phyloP scores from a whole-genome alignment of 2,329 filamentous ascomycete genomes.

The Exserohilum rostratum region DNA sequence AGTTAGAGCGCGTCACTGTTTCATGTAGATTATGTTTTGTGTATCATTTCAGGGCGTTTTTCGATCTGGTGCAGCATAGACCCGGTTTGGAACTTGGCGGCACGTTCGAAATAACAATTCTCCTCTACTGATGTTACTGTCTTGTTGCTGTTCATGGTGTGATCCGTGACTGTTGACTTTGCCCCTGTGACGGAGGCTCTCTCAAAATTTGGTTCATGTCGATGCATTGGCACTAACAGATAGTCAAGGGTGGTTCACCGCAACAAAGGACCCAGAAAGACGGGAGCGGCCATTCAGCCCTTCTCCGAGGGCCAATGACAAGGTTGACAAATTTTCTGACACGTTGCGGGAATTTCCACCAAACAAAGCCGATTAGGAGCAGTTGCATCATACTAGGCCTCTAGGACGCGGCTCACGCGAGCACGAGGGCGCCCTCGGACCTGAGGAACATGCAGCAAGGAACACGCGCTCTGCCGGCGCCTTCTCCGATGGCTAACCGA shows the following conservation, averaged over 20 bases:
- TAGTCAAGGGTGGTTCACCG: neutral
- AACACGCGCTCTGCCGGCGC: slow-evolving; percentile 19
- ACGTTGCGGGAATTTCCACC: slow-evolving; percentile 18
- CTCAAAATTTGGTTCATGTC: neutral
- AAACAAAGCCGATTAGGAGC: slow-evolving; percentile 6
- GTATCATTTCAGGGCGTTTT: slow-evolving; percentile 42
- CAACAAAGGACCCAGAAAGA: neutral
- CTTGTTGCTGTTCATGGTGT: neutral
- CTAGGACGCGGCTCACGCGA: slow-evolving; percentile 26
- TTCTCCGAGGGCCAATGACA: slow-evolving; percentile 15
- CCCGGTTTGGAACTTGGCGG: slow-evolving; percentile 43
- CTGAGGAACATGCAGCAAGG: slow-evolving; percentile 26
- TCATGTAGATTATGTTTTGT: slow-evolving; percentile 47
- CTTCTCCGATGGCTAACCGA: slow-evolving; percentile 22
- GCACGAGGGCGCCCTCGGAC: slow-evolving; percentile 25
- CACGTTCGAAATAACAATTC: slow-evolving; percentile 47
- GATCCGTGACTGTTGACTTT: neutral
- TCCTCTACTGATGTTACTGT: slow-evolving; percentile 28
- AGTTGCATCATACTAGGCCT: slow-evolving; percentile 12
- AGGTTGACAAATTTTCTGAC: slow-evolving; percentile 31
- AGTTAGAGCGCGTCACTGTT: slow-evolving; percentile 28
- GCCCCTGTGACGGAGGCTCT: neutral
- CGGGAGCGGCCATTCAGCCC: neutral
- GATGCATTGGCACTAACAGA: neutral
- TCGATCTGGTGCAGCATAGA: slow-evolving; percentile 43